phyloP scores from a whole-genome alignment of 2,329 filamentous ascomycete genomes.

The Sordariomycetes sp. region DNA sequence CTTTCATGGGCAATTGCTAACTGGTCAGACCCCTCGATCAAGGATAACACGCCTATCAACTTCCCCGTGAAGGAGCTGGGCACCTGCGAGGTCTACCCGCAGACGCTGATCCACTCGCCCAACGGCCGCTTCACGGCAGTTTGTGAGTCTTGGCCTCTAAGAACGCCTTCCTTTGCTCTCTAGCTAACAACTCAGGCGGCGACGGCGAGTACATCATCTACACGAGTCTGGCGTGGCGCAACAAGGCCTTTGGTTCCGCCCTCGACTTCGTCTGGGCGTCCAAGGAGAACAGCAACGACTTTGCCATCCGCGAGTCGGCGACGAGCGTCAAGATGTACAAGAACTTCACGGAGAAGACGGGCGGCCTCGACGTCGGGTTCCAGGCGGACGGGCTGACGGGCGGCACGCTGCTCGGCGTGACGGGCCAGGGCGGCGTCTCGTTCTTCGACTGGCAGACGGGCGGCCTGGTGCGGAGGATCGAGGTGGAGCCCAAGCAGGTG shows the following conservation, averaged over 20 bases:
- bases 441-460: slow-evolving; percentile 96
- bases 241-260: slow-evolving; percentile 93
- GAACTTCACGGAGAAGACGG: slow-evolving; percentile 88
- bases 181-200: slow-evolving; percentile 30
- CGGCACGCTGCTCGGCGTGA: slow-evolving; percentile 85
- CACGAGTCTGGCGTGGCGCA: slow-evolving; percentile 89
- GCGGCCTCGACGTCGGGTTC: slow-evolving; percentile 88
- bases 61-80: slow-evolving; percentile 91
- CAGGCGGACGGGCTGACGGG: slow-evolving; percentile 85
- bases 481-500: slow-evolving; percentile 63
- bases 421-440: slow-evolving; percentile 86
- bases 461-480: slow-evolving; percentile 81
- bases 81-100: slow-evolving; percentile 92
- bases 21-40: slow-evolving; percentile 50
- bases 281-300: slow-evolving; percentile 97
- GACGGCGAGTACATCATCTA: slow-evolving; percentile 99
- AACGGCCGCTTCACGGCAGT: slow-evolving; percentile 75
- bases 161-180: not conserved
- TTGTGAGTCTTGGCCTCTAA: slow-evolving; percentile 16
- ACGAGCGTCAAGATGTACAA: slow-evolving; percentile 96
- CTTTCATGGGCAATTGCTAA: not conserved
- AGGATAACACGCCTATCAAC: slow-evolving; percentile 80
- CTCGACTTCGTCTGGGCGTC: slow-evolving; percentile 95
- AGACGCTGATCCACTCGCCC: slow-evolving; percentile 88
- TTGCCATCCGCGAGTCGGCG: slow-evolving; percentile 87